Conservation (phyloP, 2,329 filamentous ascomycete genomes). For the Herpomyces periplanetae region DNA sequence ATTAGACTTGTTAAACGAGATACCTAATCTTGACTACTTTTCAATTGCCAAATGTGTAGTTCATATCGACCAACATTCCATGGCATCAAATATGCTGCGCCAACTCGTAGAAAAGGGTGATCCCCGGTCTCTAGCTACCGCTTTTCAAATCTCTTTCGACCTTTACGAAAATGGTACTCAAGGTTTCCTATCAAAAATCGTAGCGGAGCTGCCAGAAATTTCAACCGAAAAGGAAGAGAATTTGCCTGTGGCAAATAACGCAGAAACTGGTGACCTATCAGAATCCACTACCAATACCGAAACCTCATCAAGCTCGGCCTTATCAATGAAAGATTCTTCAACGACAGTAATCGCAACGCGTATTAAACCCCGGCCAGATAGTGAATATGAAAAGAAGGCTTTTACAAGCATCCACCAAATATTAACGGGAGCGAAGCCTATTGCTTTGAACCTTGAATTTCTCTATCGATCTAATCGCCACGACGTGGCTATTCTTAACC, state of each 20-base stretch:
- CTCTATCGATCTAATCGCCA: conserved; percentile 79
- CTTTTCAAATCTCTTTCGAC: conserved; percentile 92
- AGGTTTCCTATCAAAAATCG: conserved; percentile 67
- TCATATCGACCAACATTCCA: conserved; percentile 60
- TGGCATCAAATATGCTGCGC: conserved; percentile 51
- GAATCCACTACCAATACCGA: conserved; percentile 10
- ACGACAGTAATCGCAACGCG: no score
- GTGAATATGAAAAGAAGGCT: conserved; percentile 13
- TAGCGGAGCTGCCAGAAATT: conserved; percentile 26
- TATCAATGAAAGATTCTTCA: conserved; percentile 11
- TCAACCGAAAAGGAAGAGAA: conserved; percentile 12
- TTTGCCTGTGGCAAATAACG: conserved; percentile 7
- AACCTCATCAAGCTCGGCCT: conserved; percentile 13
- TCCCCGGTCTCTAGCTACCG: conserved; percentile 34
- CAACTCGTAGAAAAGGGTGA: conserved; percentile 46
- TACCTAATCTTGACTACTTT: conserved; percentile 77
- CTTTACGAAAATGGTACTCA: conserved; percentile 95
- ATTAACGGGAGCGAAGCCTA: conserved; percentile 62
- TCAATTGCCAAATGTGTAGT: conserved; percentile 92
- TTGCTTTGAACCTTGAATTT: conserved; percentile 80
- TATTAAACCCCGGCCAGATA: conserved; percentile 9
- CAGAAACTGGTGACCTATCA: conserved; percentile 5
- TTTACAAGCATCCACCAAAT: conserved; percentile 18
- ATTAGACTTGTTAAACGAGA: conserved; percentile 71
- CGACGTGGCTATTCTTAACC: conserved; percentile 68